Evolutionary conservation across 2,329 filamentous ascomycete species (phyloP).

Genomic region (Apiospora marii): DNA sequence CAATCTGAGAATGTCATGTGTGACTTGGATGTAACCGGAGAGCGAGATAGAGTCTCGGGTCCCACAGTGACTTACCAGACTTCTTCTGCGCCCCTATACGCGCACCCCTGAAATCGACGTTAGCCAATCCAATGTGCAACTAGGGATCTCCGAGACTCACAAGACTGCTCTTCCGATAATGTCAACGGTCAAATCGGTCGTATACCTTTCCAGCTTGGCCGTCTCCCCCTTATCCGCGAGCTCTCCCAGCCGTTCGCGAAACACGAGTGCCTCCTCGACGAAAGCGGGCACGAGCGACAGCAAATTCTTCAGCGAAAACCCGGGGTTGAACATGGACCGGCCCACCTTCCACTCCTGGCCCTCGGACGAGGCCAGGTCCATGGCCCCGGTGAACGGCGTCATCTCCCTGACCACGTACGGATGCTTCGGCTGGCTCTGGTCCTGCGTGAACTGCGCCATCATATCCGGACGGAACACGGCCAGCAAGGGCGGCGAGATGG

Average conservation of each 20-base stretch:
- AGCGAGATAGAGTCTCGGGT: background rate
- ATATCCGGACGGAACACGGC: slow-evolving; percentile 44
- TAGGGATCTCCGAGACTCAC: slow-evolving; percentile 21
- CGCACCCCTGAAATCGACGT: slow-evolving; percentile 27
- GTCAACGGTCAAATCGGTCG: slow-evolving; percentile 34
- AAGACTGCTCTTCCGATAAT: slow-evolving; percentile 36
- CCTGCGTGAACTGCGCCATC: slow-evolving; percentile 44
- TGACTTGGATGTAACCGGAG: background rate
- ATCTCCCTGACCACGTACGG: slow-evolving; percentile 33
- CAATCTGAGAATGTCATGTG: background rate
- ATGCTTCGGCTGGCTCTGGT: slow-evolving; percentile 42
- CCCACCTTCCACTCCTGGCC: slow-evolving; percentile 38
- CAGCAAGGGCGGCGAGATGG: slow-evolving; percentile 44
- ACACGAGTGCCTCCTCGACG: slow-evolving; percentile 37
- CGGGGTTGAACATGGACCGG: slow-evolving; percentile 45
- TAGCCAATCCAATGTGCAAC: slow-evolving; percentile 33
- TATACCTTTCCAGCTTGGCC: slow-evolving; percentile 34
- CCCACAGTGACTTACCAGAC: slow-evolving; percentile 4
- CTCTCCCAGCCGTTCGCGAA: slow-evolving; percentile 31
- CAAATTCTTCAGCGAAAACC: slow-evolving; percentile 44
- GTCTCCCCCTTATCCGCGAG: slow-evolving; percentile 29
- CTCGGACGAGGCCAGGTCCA: slow-evolving; percentile 43
- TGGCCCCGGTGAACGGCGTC: slow-evolving; percentile 37
- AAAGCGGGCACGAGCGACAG: slow-evolving; percentile 40
- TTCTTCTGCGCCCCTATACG: slow-evolving; percentile 33